These are phyloP conservation scores for Nakazawaea ishiwadae DNA, from an alignment of 805 yeast genomes.

Conservation along the genomic window DNA sequence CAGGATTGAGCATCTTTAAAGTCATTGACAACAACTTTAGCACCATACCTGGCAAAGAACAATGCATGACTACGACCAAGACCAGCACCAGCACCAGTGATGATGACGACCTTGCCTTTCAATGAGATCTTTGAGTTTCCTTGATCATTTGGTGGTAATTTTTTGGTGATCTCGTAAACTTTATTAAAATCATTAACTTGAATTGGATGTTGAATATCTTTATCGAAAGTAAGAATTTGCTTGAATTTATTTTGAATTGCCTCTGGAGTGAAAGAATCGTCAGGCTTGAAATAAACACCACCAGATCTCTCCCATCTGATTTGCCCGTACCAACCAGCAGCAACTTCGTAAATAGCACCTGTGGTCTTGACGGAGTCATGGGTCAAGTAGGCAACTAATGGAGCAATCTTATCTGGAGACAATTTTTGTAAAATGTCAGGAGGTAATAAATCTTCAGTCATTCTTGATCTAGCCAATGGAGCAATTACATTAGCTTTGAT, in stretches of 20 bases:
- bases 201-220: conserved; percentile 60
- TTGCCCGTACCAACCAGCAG: conserved; percentile 90
- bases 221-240: conserved; percentile 58
- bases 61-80: conserved; percentile 88
- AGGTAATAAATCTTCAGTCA: conserved; percentile 90
- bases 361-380: conserved; percentile 60
- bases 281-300: conserved; percentile 82
- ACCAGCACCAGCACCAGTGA: conserved; percentile 96
- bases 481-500: conserved; percentile 85
- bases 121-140: conserved; percentile 49
- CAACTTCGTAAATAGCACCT: conserved; percentile 84
- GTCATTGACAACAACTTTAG: conserved; percentile 92
- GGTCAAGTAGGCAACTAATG: conserved; percentile 76
- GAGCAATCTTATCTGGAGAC: conserved; percentile 88
- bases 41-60: conserved; percentile 85
- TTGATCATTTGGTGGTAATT: conserved; percentile 49
- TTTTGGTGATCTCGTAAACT: conserved; percentile 47
- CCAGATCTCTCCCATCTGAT: conserved; percentile 93
- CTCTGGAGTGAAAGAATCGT: conserved; percentile 75
- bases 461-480: conserved; percentile 91
- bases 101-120: conserved; percentile 79
- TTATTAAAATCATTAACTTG: conserved; percentile 67
- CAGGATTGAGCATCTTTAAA: conserved; percentile 68
- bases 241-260: conserved; percentile 66
- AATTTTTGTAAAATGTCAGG: conserved; percentile 76